phyloP scores from a whole-genome alignment of 1,284 basidiomycete species.

The Mycena sp. region DNA sequence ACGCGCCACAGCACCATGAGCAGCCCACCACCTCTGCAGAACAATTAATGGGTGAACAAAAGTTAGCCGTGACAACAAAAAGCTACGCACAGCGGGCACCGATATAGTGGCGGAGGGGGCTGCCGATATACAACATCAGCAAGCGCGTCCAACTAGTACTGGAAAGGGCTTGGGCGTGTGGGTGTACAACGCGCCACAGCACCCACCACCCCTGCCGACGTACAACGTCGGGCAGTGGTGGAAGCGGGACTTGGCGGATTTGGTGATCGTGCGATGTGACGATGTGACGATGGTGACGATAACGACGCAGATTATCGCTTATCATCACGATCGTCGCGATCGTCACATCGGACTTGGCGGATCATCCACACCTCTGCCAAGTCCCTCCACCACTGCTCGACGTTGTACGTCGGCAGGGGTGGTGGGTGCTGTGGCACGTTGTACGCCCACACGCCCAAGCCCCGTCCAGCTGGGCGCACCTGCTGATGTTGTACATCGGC shows the following conservation, averaged over 20 bases:
- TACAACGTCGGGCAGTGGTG: slow-evolving; percentile 15
- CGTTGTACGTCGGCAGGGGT: slow-evolving; percentile 20
- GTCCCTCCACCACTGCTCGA: slow-evolving; percentile 10
- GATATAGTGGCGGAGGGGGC: too few species aligned
- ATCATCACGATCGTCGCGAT: neutral
- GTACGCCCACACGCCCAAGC: slow-evolving; percentile 4
- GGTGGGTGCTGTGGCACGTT: slow-evolving; percentile 12
- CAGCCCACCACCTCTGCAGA: neutral
- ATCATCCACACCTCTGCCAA: neutral
- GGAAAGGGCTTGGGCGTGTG: neutral
- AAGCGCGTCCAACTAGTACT: too few species aligned
- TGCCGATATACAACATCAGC: slow-evolving; percentile 2
- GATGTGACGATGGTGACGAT: neutral
- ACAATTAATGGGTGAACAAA: too few species aligned
- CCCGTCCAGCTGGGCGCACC: neutral
- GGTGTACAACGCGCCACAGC: slow-evolving; percentile 12
- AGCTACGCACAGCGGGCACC: too few species aligned
- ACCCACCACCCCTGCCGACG: slow-evolving; percentile 9
- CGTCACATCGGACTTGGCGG: too few species aligned
- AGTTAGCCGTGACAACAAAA: too few species aligned
- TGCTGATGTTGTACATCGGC: too few species aligned
- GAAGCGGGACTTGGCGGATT: neutral
- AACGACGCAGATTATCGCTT: too few species aligned
- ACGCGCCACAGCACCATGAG: slow-evolving; percentile 4
- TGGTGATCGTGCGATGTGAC: neutral